These are phyloP conservation scores for Hibiscus trionum DNA, from an alignment of 345 rosid species.

Conservation along the genomic window DNA sequence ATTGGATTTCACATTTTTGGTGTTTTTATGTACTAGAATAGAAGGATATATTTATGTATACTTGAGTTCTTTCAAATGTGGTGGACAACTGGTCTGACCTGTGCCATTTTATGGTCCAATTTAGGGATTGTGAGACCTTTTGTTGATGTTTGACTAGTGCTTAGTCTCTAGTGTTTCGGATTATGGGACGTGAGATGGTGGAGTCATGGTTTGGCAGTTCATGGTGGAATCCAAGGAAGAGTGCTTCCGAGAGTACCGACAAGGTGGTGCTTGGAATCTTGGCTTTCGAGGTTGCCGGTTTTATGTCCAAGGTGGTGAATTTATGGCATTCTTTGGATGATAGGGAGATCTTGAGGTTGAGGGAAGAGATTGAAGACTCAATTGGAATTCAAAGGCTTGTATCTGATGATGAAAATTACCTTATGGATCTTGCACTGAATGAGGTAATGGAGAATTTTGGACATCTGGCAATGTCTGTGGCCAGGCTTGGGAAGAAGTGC, in stretches of 20 bases:
- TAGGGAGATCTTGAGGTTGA: constrained; percentile 31
- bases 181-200: constrained; percentile 36
- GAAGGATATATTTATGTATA: neutral
- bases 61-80: neutral
- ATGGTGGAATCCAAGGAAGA: constrained; percentile 34
- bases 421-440: constrained; percentile 50
- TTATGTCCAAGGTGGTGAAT: constrained; percentile 45
- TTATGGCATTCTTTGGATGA: constrained; percentile 51
- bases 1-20: neutral
- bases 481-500: constrained; percentile 44
- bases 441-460: constrained; percentile 48
- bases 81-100: constrained; percentile 4
- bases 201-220: constrained; percentile 50
- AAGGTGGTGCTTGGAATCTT: constrained; percentile 45
- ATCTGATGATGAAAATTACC: constrained; percentile 34
- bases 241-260: constrained; percentile 20
- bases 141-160: constrained; percentile 11
- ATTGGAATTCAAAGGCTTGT: constrained; percentile 44
- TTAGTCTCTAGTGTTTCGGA: constrained; percentile 4
- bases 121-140: constrained; percentile 12
- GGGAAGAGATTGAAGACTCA: constrained; percentile 37
- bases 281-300: constrained; percentile 50
- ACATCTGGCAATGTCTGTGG: constrained; percentile 34
- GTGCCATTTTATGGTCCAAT: neutral
- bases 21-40: neutral